Evolutionary conservation across 2,329 filamentous ascomycete species (phyloP), one percentile per base, ranked within the genome.

Genomic region (Achaetomium macrosporum): DNA sequence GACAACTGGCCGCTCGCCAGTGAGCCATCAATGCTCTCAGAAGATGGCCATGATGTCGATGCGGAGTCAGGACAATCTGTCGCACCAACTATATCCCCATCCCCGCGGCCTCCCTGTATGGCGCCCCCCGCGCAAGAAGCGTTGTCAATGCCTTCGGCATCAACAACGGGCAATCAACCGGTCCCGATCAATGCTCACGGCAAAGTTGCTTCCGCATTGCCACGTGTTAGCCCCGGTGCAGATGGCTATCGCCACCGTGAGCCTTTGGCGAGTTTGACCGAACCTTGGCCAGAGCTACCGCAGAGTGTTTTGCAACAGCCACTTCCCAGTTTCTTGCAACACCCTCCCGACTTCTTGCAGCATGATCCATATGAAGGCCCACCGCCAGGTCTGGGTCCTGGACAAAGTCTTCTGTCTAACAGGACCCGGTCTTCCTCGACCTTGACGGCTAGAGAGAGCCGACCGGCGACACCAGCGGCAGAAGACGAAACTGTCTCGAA

Each of bases 321-420:
- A 2, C 19, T 40, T 10, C 51, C 51, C 5, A 41, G 36, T 19
- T 45, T 50, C 11, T 20, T 49, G 16, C 35, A 45, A 19, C 35
- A 49, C 30, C 46, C 41, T 1, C 35, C 46, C n/a, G 36, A 45
- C 12, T 35, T 53, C 9, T 20, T 46, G 7, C 50, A 53, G 44
- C 45, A 48, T 16, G 25, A 25, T 25, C 45, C 50, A 16, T 33
- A 37, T 13, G 30, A 43, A 25, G 4, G 25, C 4, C 4, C 25
- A 25, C 25, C 25, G 25, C 9, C 25, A 25, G 41, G 46, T 1
- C 8, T 9, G 15, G 10, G 2, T 5, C 8, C 33, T 4, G 30
- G 31, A 35, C 10, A 12, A 3, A 17, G 17, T 15, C 42, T 8
- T 9, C 31, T 8, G 41, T 16, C 33, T 2, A 33, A 12, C 15